Base-by-base conservation (phyloP, 2,329 filamentous ascomycete species). In the Geosmithia morbida region DNA sequence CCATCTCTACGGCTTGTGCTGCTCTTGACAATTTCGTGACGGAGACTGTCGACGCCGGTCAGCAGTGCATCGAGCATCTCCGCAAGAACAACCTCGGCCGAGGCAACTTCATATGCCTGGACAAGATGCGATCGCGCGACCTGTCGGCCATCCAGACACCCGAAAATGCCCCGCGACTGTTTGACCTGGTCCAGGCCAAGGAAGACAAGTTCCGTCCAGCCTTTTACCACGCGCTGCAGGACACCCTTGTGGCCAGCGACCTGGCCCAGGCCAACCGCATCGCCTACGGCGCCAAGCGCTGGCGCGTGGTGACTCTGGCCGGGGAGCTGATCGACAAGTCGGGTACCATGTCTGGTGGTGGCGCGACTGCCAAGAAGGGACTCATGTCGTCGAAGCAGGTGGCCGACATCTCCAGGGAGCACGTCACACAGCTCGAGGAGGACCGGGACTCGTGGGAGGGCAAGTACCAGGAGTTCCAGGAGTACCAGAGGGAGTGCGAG, bases 321-420 rank as follows among this genome's bases (percentile, higher is more conserved):
- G 92, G 92, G 45, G 89, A 96, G 63, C 75, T 98, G 46, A 97
- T 98, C 54, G 92, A 98, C 67, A 94, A 94, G 61, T 96, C 90
- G 1, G 92, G 92, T 72, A 97, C 92, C 37, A 97, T 98, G 92
- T 95, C 87, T 49, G 92, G 92, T 70, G 92, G 92, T 72, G 92
- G 92, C 48, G 90, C 79, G 43, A 85, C 86, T 16, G 86, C 92
- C 48, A 89, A 90, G 56, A 87, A 83, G 59, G 94, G 94, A 1
- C 80, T 88, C 49, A 98, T 98, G 94, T 97, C 90, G 0, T 94
- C 89, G 11, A 97, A 95, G 65, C 80, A 94, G 43, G 82, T 85
- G n/a, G 77, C 86, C 1, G 87, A 94, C 49, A 85, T 84, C 16
- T 85, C 81, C 46, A 89, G 87, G 62, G 90, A 97, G 54, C 85